A percentile compares a stretch with the other conserved stretches of the same genome.
These are phyloP conservation scores for Marasmius tenuissimus DNA, from an alignment of 1,284 basidiomycete genomes.

Conservation along the genomic window DNA sequence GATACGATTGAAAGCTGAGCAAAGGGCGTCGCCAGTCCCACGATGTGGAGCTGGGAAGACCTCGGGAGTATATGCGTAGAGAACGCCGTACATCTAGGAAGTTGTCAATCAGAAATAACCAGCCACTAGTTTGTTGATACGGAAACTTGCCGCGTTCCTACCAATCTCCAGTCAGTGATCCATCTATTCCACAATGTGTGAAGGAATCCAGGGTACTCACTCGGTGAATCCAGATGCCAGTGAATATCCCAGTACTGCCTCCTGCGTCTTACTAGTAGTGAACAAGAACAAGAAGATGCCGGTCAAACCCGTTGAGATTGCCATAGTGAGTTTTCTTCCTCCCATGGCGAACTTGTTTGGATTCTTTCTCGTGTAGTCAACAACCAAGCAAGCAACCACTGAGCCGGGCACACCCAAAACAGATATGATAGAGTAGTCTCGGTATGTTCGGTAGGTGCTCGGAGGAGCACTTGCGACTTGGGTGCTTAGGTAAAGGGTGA, in stretches of 20 bases:
- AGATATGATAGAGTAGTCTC: constrained; percentile 51
- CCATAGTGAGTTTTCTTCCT: constrained; percentile 53
- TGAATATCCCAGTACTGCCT: constrained; percentile 51
- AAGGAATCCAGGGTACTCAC: background rate
- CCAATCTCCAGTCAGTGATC: too few relatives aligned
- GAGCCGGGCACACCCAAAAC: constrained; percentile 60
- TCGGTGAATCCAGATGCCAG: constrained; percentile 52
- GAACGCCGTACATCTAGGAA: constrained; percentile 55
- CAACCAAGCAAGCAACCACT: constrained; percentile 51
- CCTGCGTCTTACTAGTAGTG: constrained; percentile 49
- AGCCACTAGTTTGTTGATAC: constrained; percentile 1
- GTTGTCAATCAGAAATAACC: background rate
- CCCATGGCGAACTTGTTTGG: constrained; percentile 34
- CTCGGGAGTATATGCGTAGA: constrained; percentile 65
- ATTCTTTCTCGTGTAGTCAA: constrained; percentile 44
- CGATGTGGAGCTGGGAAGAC: constrained; percentile 65
- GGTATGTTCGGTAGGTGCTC: constrained; percentile 39
- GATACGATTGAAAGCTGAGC: constrained; percentile 52
- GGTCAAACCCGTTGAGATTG: constrained; percentile 47
- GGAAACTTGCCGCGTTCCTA: constrained; percentile 32
- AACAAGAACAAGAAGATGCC: constrained; percentile 63
- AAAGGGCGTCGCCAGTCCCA: constrained; percentile 64
- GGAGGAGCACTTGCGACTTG: constrained; percentile 31
- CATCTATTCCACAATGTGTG: too few relatives aligned
- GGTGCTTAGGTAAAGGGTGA: constrained; percentile 50